phyloP scores from a whole-genome alignment of 331 rosid genomes.

The Erythrophleum ivorense region DNA sequence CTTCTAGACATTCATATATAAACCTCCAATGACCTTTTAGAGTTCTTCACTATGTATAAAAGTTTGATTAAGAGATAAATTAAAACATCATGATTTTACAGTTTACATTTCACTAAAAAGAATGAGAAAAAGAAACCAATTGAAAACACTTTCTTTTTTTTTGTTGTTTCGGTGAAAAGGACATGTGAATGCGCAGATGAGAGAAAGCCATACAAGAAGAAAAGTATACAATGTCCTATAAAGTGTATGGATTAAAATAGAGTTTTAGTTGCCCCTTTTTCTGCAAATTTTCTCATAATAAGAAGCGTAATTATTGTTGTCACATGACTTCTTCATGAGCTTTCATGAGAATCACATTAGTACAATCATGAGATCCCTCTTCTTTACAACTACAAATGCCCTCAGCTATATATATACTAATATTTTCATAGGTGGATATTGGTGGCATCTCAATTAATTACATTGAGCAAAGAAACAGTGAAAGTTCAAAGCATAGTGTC shows the following conservation, averaged over 20 bases:
- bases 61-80: conserved; percentile 3
- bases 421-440: conserved; percentile 22
- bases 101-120: conserved; percentile 39
- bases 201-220: conserved; percentile 43
- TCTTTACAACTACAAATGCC: conserved; percentile 57
- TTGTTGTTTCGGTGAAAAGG: conserved; percentile 63
- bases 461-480: conserved; percentile 41
- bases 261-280: not conserved
- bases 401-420: conserved; percentile 38
- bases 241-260: conserved; percentile 36
- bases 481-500: conserved; percentile 53
- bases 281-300: conserved; percentile 55
- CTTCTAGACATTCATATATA: not conserved
- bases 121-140: conserved; percentile 44
- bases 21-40: conserved; percentile 26
- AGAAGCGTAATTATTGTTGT: conserved; percentile 78
- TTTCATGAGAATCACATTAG: conserved; percentile 79
- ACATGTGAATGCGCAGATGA: conserved; percentile 77
- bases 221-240: conserved; percentile 38
- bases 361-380: conserved; percentile 76
- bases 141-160: conserved; percentile 52
- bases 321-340: conserved; percentile 78
- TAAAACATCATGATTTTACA: conserved; percentile 30
- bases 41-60: conserved; percentile 15
- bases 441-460: conserved; percentile 25